Percentiles rank a stretch among this genome's conserved stretches.
Evolutionary conservation across 495 filamentous ascomycete species (phyloP).

Genomic region (Polyplosphaeria fusca): DNA sequence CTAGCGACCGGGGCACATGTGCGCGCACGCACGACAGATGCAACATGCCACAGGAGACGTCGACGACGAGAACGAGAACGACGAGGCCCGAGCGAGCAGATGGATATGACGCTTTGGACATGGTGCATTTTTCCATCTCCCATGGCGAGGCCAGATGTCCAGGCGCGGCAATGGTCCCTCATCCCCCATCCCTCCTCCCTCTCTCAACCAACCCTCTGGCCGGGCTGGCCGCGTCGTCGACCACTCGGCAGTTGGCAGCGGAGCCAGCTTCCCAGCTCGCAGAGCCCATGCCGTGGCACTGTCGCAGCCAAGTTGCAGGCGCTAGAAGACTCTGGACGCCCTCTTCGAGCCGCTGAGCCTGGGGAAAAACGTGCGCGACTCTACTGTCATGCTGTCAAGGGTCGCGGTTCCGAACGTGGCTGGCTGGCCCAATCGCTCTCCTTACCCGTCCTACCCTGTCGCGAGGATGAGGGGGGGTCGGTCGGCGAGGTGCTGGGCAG

Average conservation of each 20-base stretch:
- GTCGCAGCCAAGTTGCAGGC: too few species aligned
- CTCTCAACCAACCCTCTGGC: too few species aligned
- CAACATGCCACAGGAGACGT: too few species aligned
- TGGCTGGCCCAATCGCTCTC: neutral
- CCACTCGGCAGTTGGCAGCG: neutral
- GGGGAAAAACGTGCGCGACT: slow-evolving; percentile 6
- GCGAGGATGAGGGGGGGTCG: neutral
- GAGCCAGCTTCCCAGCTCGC: neutral
- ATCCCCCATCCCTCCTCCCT: too few species aligned
- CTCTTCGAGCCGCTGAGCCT: neutral
- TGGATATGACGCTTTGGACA: too few species aligned
- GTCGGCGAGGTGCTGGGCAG: neutral
- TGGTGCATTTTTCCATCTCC: too few species aligned
- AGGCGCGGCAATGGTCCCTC: too few species aligned
- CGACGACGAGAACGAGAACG: too few species aligned
- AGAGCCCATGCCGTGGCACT: slow-evolving; percentile 2
- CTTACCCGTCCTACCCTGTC: neutral
- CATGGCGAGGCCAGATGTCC: too few species aligned
- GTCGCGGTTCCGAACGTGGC: neutral
- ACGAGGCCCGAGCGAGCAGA: too few species aligned
- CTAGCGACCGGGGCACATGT: too few species aligned
- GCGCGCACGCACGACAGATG: too few species aligned
- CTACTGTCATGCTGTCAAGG: slow-evolving; percentile 4
- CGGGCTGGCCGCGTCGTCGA: neutral
- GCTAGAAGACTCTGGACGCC: slow-evolving; percentile 4